Conservation (phyloP, 2,329 filamentous ascomycete species). For the Taxawa tesnikishii region DNA sequence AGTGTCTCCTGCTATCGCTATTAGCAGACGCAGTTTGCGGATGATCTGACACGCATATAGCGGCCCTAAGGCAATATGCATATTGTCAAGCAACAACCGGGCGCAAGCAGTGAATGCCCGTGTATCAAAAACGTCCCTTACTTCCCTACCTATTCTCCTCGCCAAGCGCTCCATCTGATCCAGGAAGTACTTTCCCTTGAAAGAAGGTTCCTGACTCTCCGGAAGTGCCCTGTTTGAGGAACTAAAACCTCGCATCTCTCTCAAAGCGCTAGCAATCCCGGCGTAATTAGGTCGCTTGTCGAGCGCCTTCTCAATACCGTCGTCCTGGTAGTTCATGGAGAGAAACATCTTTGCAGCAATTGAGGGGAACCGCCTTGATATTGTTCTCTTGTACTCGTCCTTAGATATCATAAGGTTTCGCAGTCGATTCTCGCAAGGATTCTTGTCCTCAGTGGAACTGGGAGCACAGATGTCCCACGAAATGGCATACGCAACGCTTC, state of each 20-base stretch:
- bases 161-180: conserved; percentile 71
- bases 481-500: conserved; percentile 71
- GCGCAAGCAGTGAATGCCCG: conserved; percentile 27
- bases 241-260: conserved; percentile 56
- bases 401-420: conserved; percentile 58
- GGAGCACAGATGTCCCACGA: conserved; percentile 53
- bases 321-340: conserved; percentile 60
- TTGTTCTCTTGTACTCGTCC: conserved; percentile 43
- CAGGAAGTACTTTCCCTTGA: conserved; percentile 64
- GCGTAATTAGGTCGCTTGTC: conserved; percentile 31
- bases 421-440: conserved; percentile 51
- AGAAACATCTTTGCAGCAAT: conserved; percentile 68
- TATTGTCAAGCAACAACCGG: conserved; percentile 65
- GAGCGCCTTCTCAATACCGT: conserved; percentile 49
- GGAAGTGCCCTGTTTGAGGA: conserved; percentile 55
- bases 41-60: conserved; percentile 78
- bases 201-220: conserved; percentile 74
- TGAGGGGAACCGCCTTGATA: conserved; percentile 61
- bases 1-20: conserved; percentile 62
- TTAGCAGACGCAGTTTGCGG: conserved; percentile 69
- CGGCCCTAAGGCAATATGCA: conserved; percentile 73
- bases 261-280: conserved; percentile 52
- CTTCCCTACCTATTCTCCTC: conserved; percentile 54
- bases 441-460: conserved; percentile 6
- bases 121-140: conserved; percentile 55